phyloP scores from a whole-genome alignment of 2,329 filamentous ascomycete species.

The Aspergillus sp. region DNA sequence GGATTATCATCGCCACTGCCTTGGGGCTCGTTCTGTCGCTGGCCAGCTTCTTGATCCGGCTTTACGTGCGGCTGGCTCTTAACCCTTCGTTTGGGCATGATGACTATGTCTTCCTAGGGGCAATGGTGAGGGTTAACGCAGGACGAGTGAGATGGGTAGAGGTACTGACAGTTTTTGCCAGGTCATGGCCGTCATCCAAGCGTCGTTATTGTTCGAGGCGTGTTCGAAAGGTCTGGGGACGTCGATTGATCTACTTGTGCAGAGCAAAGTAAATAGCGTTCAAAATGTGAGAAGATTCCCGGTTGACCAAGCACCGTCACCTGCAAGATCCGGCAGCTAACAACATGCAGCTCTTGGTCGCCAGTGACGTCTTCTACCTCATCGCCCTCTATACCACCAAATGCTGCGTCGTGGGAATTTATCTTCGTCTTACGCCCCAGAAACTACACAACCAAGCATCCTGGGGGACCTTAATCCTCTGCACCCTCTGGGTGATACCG shows the following conservation, averaged over 20 bases:
- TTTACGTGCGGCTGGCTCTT: slow-evolving; percentile 37
- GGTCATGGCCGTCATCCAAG: slow-evolving; percentile 33
- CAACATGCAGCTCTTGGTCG: slow-evolving; percentile 28
- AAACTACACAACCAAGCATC: slow-evolving; percentile 40
- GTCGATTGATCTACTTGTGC: slow-evolving; percentile 28
- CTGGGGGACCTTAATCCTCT: slow-evolving; percentile 35
- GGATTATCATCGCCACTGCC: slow-evolving; percentile 39
- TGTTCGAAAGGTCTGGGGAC: slow-evolving; percentile 36
- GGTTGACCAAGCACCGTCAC: no score
- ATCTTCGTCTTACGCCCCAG: slow-evolving; percentile 47
- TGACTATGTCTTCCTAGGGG: slow-evolving; percentile 33
- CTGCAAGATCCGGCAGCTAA: neutral
- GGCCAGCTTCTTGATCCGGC: slow-evolving; percentile 35
- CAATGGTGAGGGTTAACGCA: slow-evolving; percentile 28
- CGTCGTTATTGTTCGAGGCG: slow-evolving; percentile 30
- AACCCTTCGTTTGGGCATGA: slow-evolving; percentile 34
- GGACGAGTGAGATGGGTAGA: neutral
- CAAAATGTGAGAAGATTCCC: slow-evolving; percentile 24
- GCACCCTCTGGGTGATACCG: slow-evolving; percentile 39
- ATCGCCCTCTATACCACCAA: slow-evolving; percentile 41
- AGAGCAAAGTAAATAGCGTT: slow-evolving; percentile 22
- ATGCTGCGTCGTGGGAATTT: slow-evolving; percentile 42
- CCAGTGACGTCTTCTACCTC: slow-evolving; percentile 46
- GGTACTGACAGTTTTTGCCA: slow-evolving; percentile 11
- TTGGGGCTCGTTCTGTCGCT: slow-evolving; percentile 39